phyloP scores from a whole-genome alignment of 805 yeast genomes.

The Lachancea waltii region DNA sequence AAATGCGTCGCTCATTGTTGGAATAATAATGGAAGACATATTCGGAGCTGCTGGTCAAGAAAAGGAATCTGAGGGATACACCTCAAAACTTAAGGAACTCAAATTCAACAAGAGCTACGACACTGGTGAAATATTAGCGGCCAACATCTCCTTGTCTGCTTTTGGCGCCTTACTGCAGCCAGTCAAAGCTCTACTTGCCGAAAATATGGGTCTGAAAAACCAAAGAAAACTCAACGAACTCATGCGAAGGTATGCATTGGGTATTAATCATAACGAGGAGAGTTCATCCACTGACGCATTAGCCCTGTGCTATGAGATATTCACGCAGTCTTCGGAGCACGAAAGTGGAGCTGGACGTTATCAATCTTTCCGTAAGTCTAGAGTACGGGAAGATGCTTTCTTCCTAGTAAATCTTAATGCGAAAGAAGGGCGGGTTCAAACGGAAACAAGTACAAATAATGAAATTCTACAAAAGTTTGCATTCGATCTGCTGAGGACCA shows the following conservation, averaged over 20 bases:
- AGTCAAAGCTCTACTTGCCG: conserved; percentile 53
- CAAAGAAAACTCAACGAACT: conserved; percentile 76
- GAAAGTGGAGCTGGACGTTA: not conserved
- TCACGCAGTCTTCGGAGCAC: conserved; percentile 49
- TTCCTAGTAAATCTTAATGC: conserved; percentile 70
- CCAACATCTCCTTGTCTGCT: conserved; percentile 49
- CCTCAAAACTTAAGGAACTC: conserved; percentile 81
- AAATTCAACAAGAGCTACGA: conserved; percentile 85
- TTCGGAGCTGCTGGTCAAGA: conserved; percentile 92
- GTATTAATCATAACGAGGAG: conserved; percentile 66
- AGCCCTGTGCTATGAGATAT: conserved; percentile 67
- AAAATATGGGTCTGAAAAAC: conserved; percentile 57
- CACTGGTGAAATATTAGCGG: conserved; percentile 70
- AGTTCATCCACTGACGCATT: conserved; percentile 52
- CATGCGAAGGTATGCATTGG: conserved; percentile 68
- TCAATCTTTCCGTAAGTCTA: not conserved
- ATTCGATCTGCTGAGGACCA: conserved; percentile 66
- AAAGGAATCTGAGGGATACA: conserved; percentile 90
- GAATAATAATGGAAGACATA: conserved; percentile 80
- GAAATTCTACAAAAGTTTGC: conserved; percentile 68
- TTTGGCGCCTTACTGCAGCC: conserved; percentile 63
- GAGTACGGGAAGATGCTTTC: conserved; percentile 31
- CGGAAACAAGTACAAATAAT: conserved; percentile 49
- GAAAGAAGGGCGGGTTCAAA: conserved; percentile 46
- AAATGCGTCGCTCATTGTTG: conserved; percentile 52